Evolutionary conservation across 192 early-diverging fungal species (phyloP).

Genomic region (Mortierella antarctica): DNA sequence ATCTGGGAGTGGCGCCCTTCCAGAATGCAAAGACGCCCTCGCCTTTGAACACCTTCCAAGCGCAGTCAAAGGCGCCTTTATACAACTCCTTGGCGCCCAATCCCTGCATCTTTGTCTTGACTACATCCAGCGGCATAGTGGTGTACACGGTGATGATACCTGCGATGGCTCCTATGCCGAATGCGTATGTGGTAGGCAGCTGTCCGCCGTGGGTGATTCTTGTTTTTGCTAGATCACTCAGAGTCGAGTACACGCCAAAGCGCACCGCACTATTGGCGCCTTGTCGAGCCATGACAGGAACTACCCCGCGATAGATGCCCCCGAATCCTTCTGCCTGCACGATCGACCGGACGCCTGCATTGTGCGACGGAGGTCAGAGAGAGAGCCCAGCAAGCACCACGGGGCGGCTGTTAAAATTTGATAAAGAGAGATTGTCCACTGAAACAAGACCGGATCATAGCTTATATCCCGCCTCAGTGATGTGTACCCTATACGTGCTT

Average conservation of each 20-base stretch:
- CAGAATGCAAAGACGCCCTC: constrained; percentile 88
- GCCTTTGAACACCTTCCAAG: constrained; percentile 69
- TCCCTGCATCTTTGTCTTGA: constrained; percentile 96
- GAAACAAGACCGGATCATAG: too few relatives aligned
- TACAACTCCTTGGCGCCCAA: constrained; percentile 75
- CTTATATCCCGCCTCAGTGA: too few relatives aligned
- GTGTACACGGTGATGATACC: constrained; percentile 94
- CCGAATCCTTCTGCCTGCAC: constrained; percentile 75
- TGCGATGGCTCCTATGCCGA: constrained; percentile 82
- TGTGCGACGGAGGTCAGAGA: background rate
- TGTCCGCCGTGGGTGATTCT: constrained; percentile 31
- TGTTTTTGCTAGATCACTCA: constrained; percentile 58
- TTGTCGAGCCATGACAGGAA: constrained; percentile 92
- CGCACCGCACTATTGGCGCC: constrained; percentile 95
- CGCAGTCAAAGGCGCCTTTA: constrained; percentile 76
- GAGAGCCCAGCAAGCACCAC: too few relatives aligned
- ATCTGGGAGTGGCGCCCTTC: constrained; percentile 93
- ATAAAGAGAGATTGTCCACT: background rate
- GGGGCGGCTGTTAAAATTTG: background rate
- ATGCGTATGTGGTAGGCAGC: constrained; percentile 65
- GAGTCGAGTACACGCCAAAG: constrained; percentile 85
- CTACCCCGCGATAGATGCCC: constrained; percentile 90
- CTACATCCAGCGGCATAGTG: constrained; percentile 95
- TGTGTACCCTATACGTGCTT: background rate
- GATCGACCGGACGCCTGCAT: constrained; percentile 59